Evolutionary conservation across 768 basidiomycete species (phyloP).

Genomic region (Thelephora aurantiotincta): DNA sequence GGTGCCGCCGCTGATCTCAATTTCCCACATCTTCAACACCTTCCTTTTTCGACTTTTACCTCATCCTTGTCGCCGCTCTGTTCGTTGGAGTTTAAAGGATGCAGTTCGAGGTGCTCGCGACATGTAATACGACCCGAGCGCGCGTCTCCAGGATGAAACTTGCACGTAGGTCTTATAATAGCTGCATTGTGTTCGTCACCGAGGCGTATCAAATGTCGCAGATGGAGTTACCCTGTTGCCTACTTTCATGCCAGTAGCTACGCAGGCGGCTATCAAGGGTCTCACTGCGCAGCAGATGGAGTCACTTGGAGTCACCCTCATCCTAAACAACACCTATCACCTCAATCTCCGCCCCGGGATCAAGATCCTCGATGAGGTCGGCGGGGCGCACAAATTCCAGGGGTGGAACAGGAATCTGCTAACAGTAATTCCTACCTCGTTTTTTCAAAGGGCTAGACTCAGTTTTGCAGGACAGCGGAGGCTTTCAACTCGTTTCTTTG

Average conservation of each 20-base stretch:
- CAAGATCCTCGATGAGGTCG: slow-evolving; percentile 53
- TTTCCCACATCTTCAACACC: slow-evolving; percentile 1
- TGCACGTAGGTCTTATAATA: slow-evolving; percentile 38
- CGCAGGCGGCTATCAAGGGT: slow-evolving; percentile 86
- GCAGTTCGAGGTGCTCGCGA: slow-evolving; percentile 75
- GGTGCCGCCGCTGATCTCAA: not conserved
- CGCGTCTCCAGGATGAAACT: slow-evolving; percentile 79
- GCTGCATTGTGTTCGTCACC: slow-evolving; percentile 3
- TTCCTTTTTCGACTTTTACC: not conserved
- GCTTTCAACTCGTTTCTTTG: slow-evolving; percentile 78
- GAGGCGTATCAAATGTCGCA: slow-evolving; percentile 14
- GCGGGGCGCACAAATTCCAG: slow-evolving; percentile 85
- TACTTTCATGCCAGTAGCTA: slow-evolving; percentile 91
- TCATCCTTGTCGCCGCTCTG: not conserved
- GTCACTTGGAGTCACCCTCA: slow-evolving; percentile 65
- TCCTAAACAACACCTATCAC: slow-evolving; percentile 87
- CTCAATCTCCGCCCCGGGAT: slow-evolving; percentile 77
- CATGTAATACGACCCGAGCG: slow-evolving; percentile 69
- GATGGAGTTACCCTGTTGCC: slow-evolving; percentile 76
- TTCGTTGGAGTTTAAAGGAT: slow-evolving; percentile 22
- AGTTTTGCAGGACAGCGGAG: slow-evolving; percentile 61
- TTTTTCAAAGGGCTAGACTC: slow-evolving; percentile 1
- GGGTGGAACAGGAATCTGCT: slow-evolving; percentile 79
- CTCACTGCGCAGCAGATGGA: slow-evolving; percentile 79
- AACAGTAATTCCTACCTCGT: slow-evolving; percentile 31